phyloP scores from a whole-genome alignment of 805 yeast species.

The Yarrowia hollandica region DNA sequence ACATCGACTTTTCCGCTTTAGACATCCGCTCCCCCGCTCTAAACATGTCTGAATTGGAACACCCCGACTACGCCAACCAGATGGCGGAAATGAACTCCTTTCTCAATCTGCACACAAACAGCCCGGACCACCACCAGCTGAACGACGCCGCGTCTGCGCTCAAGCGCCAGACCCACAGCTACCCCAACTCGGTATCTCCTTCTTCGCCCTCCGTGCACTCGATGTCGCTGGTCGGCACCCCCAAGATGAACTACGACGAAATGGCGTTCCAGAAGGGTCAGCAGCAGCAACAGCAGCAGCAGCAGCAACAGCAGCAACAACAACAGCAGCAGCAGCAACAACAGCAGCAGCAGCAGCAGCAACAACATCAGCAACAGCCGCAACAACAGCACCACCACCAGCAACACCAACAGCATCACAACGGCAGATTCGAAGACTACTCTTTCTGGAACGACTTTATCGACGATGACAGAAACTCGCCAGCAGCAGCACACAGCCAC shows the following conservation, averaged over 20 bases:
- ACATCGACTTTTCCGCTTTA: background rate
- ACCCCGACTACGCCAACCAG: constrained; percentile 26
- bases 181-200: constrained; percentile 28
- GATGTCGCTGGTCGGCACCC: constrained; percentile 25
- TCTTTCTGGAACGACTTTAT: constrained; percentile 26
- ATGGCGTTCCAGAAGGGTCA: constrained; percentile 4
- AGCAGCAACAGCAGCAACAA: background rate
- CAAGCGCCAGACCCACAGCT: constrained; percentile 27
- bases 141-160: background rate
- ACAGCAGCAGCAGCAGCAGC: background rate
- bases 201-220: constrained; percentile 18
- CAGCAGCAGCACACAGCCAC: background rate
- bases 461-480: constrained; percentile 20
- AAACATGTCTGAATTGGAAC: constrained; percentile 18
- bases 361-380: background rate
- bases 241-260: constrained; percentile 22
- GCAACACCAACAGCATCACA: background rate
- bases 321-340: background rate
- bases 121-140: constrained; percentile 21
- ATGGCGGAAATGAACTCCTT: constrained; percentile 28
- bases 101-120: constrained; percentile 27
- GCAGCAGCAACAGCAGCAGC: too few species aligned
- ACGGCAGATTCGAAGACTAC: constrained; percentile 11
- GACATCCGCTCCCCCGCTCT: background rate
- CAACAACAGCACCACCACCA: background rate